Conservation (phyloP, 106 monocot species). For the Allium cepa region DNA sequence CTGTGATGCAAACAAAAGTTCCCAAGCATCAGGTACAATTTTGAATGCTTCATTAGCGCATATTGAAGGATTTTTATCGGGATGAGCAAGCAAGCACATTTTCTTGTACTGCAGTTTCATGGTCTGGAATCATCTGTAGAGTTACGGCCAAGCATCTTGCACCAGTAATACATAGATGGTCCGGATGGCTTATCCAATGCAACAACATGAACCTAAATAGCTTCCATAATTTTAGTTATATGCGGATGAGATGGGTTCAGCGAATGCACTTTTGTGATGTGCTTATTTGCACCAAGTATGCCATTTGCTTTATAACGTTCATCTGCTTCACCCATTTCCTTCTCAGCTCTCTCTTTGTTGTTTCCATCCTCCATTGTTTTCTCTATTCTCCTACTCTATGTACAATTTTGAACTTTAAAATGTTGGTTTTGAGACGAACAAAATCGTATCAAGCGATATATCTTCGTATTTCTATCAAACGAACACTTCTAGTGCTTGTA, state of each 20-base stretch:
- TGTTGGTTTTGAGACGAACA: no score
- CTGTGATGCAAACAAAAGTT: neutral
- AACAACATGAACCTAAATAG: slow-evolving; percentile 3
- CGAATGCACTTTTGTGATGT: neutral
- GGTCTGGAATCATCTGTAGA: neutral
- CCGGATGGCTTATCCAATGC: neutral
- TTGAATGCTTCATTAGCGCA: no score
- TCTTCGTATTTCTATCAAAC: no score
- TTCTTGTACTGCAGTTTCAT: no score
- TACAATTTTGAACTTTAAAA: no score
- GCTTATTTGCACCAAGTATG: no score
- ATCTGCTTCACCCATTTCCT: slow-evolving; percentile 6
- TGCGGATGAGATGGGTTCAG: slow-evolving; percentile 11
- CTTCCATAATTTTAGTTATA: neutral
- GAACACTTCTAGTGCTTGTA: no score
- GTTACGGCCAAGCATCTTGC: neutral
- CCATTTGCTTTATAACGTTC: neutral
- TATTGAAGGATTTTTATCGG: no score
- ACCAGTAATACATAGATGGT: slow-evolving; percentile 1
- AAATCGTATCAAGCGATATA: no score
- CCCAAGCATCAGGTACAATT: slow-evolving; percentile 8
- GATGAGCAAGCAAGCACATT: no score
- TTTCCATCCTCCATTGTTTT: no score
- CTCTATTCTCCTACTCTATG: no score
- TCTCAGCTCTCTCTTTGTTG: slow-evolving; percentile 9